Percentiles rank a stretch among this genome's conserved stretches.
phyloP scores from a whole-genome alignment of 345 rosid genomes.

The Noccaea bulbosa region DNA sequence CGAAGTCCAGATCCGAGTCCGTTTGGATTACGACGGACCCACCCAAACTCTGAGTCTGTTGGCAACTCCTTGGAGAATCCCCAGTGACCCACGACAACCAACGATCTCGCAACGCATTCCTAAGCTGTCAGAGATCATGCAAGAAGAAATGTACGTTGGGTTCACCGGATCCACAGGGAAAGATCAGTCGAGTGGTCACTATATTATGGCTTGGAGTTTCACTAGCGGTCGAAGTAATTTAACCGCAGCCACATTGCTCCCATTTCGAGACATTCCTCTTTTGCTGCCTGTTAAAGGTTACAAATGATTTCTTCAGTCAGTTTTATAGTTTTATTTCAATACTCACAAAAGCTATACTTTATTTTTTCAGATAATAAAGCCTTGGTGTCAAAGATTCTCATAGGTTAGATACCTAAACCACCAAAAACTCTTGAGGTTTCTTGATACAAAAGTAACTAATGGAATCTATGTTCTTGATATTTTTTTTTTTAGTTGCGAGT shows the following conservation, averaged over 20 bases:
- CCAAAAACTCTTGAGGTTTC: neutral
- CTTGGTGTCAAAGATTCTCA: neutral
- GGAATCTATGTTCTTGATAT: neutral
- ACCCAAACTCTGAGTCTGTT: constrained; percentile 41
- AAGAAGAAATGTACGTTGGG: constrained; percentile 53
- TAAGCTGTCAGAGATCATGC: constrained; percentile 23
- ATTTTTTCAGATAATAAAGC: neutral
- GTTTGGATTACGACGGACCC: constrained; percentile 51
- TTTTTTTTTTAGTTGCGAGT: neutral
- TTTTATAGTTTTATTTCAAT: too few species aligned
- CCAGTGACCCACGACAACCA: constrained; percentile 45
- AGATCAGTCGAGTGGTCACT: constrained; percentile 44
- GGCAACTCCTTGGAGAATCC: constrained; percentile 39
- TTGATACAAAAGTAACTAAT: neutral
- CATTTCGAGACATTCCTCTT: neutral
- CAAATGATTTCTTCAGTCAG: too few species aligned
- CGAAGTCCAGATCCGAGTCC: constrained; percentile 46
- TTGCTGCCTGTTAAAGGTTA: too few species aligned
- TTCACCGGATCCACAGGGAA: constrained; percentile 63
- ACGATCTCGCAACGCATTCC: constrained; percentile 32
- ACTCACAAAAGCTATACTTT: too few species aligned
- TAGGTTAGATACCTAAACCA: constrained; percentile 6
- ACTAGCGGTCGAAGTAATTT: neutral
- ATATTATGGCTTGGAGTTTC: constrained; percentile 16
- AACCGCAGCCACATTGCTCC: neutral